Evolutionary conservation across 345 rosid genomes (phyloP).

Genomic region (Tarenaya hassleriana): DNA sequence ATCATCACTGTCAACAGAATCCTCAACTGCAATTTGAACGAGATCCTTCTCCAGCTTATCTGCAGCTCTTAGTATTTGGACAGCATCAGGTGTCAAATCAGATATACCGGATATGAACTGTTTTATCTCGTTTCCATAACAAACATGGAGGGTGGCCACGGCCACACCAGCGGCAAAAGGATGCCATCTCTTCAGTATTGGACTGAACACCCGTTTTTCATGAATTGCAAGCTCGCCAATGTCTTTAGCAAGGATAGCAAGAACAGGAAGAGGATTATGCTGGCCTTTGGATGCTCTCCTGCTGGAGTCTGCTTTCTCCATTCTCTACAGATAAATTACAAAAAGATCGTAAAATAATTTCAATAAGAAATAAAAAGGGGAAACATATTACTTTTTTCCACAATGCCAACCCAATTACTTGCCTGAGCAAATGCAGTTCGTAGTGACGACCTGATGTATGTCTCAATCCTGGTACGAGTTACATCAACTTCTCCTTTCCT

Average conservation of each 20-base stretch:
- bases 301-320: slow-evolving; percentile 98
- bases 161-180: slow-evolving; percentile 98
- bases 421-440: slow-evolving; percentile 99
- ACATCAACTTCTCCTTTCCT: slow-evolving; percentile 85
- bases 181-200: slow-evolving; percentile 94
- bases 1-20: slow-evolving; percentile 94
- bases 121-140: slow-evolving; percentile 88
- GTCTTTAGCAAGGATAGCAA: slow-evolving; percentile 91
- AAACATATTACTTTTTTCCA: background rate
- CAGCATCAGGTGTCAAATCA: slow-evolving; percentile 88
- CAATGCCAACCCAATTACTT: slow-evolving; percentile 31
- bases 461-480: slow-evolving; percentile 74
- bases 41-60: slow-evolving; percentile 97
- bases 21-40: slow-evolving; percentile 97
- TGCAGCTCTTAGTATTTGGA: slow-evolving; percentile 84
- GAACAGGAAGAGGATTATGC: slow-evolving; percentile 77
- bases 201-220: slow-evolving; percentile 78
- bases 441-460: slow-evolving; percentile 92
- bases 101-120: slow-evolving; percentile 70
- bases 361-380: background rate
- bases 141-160: slow-evolving; percentile 92
- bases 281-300: slow-evolving; percentile 85
- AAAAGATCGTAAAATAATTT: background rate
- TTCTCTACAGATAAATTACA: slow-evolving; percentile 42
- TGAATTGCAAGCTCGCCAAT: slow-evolving; percentile 81